Evolutionary conservation across 2,329 filamentous ascomycete genomes (phyloP).

Genomic region (Grosmannia huntii): DNA sequence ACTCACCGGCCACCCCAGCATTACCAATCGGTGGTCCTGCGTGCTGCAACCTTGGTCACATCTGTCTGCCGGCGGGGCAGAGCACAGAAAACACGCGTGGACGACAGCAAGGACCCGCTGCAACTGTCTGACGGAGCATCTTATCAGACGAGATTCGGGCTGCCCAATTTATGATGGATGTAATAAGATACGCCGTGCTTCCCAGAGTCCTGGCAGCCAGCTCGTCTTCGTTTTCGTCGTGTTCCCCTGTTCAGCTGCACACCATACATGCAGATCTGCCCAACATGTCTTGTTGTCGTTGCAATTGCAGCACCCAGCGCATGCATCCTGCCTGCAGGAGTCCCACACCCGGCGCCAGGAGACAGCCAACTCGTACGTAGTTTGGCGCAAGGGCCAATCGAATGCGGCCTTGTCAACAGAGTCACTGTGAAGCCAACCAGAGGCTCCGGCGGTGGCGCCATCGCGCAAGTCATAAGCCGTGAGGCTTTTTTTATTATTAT

Average conservation of each 20-base stretch:
- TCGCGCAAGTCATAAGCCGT: neutral
- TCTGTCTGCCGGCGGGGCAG: too few relatives aligned
- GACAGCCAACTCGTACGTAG: neutral
- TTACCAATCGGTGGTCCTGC: too few relatives aligned
- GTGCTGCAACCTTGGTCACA: too few relatives aligned
- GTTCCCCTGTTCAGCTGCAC: conserved; percentile 1
- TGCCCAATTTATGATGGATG: too few relatives aligned
- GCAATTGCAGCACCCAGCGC: neutral
- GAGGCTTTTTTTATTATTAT: neutral
- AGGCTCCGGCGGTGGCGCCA: neutral
- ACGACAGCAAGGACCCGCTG: too few relatives aligned
- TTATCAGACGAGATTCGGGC: too few relatives aligned
- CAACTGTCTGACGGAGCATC: too few relatives aligned
- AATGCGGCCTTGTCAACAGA: neutral
- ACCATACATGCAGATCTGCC: conserved; percentile 9
- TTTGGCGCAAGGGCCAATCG: neutral
- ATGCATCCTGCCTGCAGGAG: neutral
- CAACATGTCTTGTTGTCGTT: conserved; percentile 1
- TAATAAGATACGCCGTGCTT: too few relatives aligned
- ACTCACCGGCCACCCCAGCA: too few relatives aligned
- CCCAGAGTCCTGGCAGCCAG: too few relatives aligned
- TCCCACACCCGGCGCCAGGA: neutral
- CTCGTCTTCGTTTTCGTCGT: neutral
- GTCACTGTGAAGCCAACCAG: neutral
- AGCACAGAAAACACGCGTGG: too few relatives aligned